Percentiles rank a stretch among this genome's conserved stretches.
These are phyloP conservation scores for Trifolium repens DNA, from an alignment of 306 rosid species.

Conservation along the genomic window DNA sequence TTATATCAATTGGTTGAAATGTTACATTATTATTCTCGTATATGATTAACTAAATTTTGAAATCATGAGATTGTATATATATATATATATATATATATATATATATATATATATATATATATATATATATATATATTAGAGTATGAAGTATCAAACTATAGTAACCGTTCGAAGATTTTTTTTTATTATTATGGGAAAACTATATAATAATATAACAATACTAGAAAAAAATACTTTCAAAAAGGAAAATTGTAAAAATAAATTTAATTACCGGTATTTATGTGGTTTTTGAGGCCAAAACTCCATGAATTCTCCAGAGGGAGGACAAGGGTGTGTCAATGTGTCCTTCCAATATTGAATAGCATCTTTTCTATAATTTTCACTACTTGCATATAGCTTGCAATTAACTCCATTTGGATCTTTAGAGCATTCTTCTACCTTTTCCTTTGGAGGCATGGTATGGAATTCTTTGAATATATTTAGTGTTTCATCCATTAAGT, in stretches of 20 bases:
- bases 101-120: too few species aligned
- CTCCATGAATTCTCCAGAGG: constrained; percentile 51
- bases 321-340: constrained; percentile 61
- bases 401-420: constrained; percentile 57
- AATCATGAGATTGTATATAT: too few species aligned
- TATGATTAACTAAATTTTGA: too few species aligned
- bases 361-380: constrained; percentile 48
- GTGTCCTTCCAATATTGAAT: constrained; percentile 79
- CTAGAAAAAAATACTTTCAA: not conserved
- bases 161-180: not conserved
- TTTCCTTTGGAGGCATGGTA: constrained; percentile 63
- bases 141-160: not conserved
- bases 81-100: too few species aligned
- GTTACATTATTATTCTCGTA: too few species aligned
- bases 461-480: constrained; percentile 64
- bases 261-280: constrained; percentile 31
- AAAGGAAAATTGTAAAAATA: not conserved
- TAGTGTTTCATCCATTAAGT: constrained; percentile 49
- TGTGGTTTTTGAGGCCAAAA: constrained; percentile 79
- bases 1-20: too few species aligned
- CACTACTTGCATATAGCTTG: constrained; percentile 69
- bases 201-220: not conserved
- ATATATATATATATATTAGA: too few species aligned
- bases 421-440: constrained; percentile 58
- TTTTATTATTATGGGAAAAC: too few species aligned